These are phyloP conservation scores for Yamadazyma tumulicola DNA, from an alignment of 805 yeast species.

Conservation along the genomic window DNA sequence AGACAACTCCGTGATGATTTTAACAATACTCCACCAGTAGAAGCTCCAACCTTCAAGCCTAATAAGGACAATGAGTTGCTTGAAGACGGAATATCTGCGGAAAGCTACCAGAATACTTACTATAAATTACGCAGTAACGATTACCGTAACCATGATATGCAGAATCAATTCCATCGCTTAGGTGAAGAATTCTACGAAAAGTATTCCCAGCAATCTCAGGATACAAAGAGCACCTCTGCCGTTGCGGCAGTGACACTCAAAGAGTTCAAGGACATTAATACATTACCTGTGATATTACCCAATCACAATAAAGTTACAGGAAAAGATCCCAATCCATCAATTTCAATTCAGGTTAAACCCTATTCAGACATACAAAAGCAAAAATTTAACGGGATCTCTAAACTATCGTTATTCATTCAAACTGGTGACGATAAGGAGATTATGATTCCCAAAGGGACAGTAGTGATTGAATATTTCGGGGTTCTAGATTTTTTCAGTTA, in stretches of 20 bases:
- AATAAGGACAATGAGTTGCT: conserved; percentile 45
- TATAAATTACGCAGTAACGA: conserved; percentile 44
- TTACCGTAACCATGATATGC: conserved; percentile 37
- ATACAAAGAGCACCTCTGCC: conserved; percentile 3
- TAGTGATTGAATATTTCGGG: conserved; percentile 65
- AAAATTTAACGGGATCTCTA: conserved; percentile 66
- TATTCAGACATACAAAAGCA: conserved; percentile 56
- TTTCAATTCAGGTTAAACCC: conserved; percentile 48
- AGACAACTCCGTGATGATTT: conserved; percentile 15
- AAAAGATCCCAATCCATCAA: conserved; percentile 20
- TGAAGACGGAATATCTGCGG: conserved; percentile 38
- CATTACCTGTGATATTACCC: conserved; percentile 31
- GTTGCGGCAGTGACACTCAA: conserved; percentile 21
- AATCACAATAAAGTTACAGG: conserved; percentile 27
- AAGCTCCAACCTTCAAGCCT: conserved; percentile 1
- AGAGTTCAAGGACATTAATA: conserved; percentile 26
- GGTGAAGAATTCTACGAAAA: conserved; percentile 17
- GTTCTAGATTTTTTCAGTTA: conserved; percentile 63
- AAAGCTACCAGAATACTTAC: conserved; percentile 52
- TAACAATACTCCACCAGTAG: conserved; percentile 1
- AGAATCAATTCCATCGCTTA: conserved; percentile 17
- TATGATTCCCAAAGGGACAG: conserved; percentile 42
- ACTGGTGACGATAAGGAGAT: conserved; percentile 12
- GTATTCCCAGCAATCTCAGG: conserved; percentile 3
- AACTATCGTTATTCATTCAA: conserved; percentile 55